A percentile compares a stretch with the other conserved stretches of the same genome.
These are phyloP conservation scores for Alternaria gaisen DNA, from an alignment of 2,329 filamentous ascomycete species.

Conservation along the genomic window DNA sequence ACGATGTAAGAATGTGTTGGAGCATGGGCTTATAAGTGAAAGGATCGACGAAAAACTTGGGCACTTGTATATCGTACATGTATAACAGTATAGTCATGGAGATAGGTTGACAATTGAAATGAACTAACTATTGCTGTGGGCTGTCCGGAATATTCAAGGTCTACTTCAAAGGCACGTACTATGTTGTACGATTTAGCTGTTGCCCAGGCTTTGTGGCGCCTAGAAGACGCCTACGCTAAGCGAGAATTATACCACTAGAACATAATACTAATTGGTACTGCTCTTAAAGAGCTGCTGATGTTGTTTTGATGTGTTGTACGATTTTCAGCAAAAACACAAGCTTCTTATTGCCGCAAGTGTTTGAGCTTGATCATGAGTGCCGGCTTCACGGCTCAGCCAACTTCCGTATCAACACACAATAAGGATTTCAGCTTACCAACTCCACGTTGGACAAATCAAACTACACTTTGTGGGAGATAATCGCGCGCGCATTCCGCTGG, in stretches of 20 bases:
- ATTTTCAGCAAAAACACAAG: not conserved
- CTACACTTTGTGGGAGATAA: not conserved
- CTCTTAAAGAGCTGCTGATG: not conserved
- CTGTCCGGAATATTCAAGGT: not conserved
- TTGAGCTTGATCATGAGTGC: not conserved
- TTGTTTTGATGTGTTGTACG: constrained; percentile 5
- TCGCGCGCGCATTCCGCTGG: not conserved
- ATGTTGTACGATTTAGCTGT: not conserved
- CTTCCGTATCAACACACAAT: not conserved
- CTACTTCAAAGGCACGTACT: not conserved
- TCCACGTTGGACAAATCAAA: not conserved
- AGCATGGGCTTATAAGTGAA: not conserved
- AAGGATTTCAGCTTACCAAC: not conserved
- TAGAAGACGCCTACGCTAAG: constrained; percentile 60
- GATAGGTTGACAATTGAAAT: not conserved
- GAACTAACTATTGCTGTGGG: not conserved
- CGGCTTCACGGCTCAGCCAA: not conserved
- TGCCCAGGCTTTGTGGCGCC: constrained; percentile 20
- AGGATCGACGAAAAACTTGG: not conserved
- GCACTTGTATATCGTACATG: not conserved
- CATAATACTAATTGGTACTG: constrained; percentile 45
- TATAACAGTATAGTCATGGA: not conserved
- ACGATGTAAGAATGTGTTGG: constrained; percentile 1
- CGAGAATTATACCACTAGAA: constrained; percentile 74
- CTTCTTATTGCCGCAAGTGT: not conserved